phyloP scores from a whole-genome alignment of 352 stramenopile species.

The Pythium oligandrum region DNA sequence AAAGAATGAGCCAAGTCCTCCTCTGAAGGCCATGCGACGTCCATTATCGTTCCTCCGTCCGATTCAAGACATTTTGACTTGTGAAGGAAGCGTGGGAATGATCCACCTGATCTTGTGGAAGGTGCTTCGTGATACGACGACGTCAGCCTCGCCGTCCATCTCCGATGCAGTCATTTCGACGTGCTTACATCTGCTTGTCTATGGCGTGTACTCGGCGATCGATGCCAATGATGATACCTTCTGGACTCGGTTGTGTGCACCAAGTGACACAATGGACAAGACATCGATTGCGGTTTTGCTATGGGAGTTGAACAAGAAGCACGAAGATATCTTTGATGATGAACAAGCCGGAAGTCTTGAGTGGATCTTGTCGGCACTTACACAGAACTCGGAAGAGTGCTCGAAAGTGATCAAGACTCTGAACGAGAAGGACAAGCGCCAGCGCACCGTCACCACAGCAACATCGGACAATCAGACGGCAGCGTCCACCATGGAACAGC shows the following conservation, averaged over 20 bases:
- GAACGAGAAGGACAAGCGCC: slow-evolving; percentile 17
- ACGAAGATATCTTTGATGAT: slow-evolving; percentile 47
- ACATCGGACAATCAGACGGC: slow-evolving; percentile 1
- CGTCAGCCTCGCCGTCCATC: slow-evolving; percentile 27
- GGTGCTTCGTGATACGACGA: slow-evolving; percentile 21
- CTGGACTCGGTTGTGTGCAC: slow-evolving; percentile 42
- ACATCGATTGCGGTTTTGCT: slow-evolving; percentile 56
- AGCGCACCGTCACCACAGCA: neutral
- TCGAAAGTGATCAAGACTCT: slow-evolving; percentile 26
- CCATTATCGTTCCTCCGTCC: slow-evolving; percentile 44
- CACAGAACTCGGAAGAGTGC: slow-evolving; percentile 36
- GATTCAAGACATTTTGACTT: slow-evolving; percentile 60
- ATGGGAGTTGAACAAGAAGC: slow-evolving; percentile 38
- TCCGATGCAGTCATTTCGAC: slow-evolving; percentile 84
- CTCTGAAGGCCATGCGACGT: slow-evolving; percentile 12
- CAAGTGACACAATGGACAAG: slow-evolving; percentile 25
- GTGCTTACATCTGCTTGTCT: slow-evolving; percentile 72
- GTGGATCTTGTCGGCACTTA: slow-evolving; percentile 70
- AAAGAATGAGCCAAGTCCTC: slow-evolving; percentile 26
- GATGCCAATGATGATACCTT: slow-evolving; percentile 23
- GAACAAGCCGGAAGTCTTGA: slow-evolving; percentile 71
- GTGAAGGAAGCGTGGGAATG: slow-evolving; percentile 59
- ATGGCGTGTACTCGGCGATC: slow-evolving; percentile 63
- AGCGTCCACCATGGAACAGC: slow-evolving; percentile 59
- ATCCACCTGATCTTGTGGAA: slow-evolving; percentile 68